A percentile compares a stretch with the other conserved stretches of the same genome.
These are phyloP conservation scores for Calonectria ilicicola DNA, from an alignment of 2,329 filamentous ascomycete species.

Conservation along the genomic window DNA sequence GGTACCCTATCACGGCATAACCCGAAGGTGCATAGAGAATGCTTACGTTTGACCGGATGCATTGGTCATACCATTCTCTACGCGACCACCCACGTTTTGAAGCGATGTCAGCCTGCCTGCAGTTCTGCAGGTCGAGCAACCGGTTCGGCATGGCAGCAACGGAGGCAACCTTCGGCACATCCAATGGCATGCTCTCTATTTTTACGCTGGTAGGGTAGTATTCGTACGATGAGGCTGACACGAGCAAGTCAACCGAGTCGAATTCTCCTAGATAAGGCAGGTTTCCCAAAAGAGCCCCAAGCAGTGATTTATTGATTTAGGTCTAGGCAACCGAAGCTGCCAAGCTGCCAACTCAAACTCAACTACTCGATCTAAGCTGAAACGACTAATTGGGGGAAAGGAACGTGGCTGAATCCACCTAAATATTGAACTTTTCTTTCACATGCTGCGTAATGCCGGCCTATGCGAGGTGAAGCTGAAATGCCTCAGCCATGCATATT, in stretches of 20 bases:
- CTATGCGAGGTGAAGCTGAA: background rate
- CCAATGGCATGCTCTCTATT: background rate
- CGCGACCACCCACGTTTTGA: background rate
- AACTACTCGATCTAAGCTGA: background rate
- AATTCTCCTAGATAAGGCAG: background rate
- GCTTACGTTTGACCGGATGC: background rate
- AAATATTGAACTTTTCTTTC: background rate
- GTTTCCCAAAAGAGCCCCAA: background rate
- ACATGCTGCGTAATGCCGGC: background rate
- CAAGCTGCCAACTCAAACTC: background rate
- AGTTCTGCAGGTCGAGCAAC: background rate
- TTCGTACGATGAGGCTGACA: constrained; percentile 2
- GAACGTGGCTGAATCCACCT: background rate
- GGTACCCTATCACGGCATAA: background rate
- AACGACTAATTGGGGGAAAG: background rate
- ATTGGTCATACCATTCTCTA: background rate
- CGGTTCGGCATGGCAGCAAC: background rate
- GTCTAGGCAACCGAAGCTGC: background rate
- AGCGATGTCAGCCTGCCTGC: background rate
- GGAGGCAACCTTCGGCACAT: background rate
- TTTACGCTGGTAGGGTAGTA: background rate
- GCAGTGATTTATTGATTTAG: background rate
- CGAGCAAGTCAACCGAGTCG: too few relatives aligned
- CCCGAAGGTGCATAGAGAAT: background rate
- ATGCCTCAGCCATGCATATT: background rate